These are phyloP conservation scores for Salvia hispanica DNA, from an alignment of 257 asterid species.

Conservation along the genomic window DNA sequence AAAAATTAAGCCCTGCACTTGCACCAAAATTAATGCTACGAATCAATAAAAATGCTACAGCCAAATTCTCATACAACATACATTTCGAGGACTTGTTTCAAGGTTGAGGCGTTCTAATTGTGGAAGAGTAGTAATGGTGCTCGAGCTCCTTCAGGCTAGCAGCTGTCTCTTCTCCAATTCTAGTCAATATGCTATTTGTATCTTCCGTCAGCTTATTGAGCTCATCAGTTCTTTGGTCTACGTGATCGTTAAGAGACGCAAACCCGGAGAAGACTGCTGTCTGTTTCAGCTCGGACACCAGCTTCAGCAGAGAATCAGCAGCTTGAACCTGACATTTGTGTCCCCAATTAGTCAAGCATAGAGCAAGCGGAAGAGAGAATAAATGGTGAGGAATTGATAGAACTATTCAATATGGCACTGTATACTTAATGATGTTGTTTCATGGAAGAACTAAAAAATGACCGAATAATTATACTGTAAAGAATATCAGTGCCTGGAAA, in stretches of 20 bases:
- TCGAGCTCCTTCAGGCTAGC: slow-evolving; percentile 82
- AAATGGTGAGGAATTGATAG: not conserved
- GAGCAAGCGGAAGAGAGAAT: not conserved
- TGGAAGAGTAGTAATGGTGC: slow-evolving; percentile 74
- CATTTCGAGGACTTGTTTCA: not conserved
- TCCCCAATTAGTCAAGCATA: slow-evolving; percentile 20
- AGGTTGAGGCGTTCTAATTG: slow-evolving; percentile 40
- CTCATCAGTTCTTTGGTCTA: slow-evolving; percentile 81
- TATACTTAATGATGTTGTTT: not conserved
- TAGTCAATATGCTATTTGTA: slow-evolving; percentile 53
- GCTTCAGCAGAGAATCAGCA: slow-evolving; percentile 82
- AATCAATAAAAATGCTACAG: too few relatives aligned
- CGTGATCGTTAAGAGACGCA: slow-evolving; percentile 83
- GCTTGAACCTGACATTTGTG: slow-evolving; percentile 70
- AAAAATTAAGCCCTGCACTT: too few relatives aligned
- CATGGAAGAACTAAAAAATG: not conserved
- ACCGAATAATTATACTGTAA: not conserved
- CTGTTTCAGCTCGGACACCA: slow-evolving; percentile 91
- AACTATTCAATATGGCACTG: not conserved
- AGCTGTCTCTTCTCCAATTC: slow-evolving; percentile 82
- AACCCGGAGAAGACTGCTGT: slow-evolving; percentile 86
- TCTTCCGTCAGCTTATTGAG: slow-evolving; percentile 61
- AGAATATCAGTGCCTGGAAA: not conserved
- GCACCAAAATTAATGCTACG: too few relatives aligned
- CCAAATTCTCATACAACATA: too few relatives aligned